These are phyloP conservation scores for Blastobotrys ciferrii DNA, from an alignment of 1,139 yeast genomes.

Conservation along the genomic window DNA sequence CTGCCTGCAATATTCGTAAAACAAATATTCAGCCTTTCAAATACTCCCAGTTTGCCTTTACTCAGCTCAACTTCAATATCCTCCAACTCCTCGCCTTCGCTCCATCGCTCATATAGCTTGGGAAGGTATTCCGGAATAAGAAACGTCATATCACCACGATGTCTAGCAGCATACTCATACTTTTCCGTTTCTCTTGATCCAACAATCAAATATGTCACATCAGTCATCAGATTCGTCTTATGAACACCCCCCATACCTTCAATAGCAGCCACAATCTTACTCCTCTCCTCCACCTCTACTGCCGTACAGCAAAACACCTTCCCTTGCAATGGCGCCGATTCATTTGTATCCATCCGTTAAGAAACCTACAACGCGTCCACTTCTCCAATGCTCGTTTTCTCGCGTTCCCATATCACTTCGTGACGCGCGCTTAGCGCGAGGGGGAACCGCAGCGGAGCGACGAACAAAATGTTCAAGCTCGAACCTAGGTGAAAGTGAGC, in stretches of 20 bases:
- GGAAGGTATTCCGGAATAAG: conserved; percentile 49
- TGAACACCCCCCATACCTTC: conserved; percentile 62
- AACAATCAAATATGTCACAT: conserved; percentile 64
- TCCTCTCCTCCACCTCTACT: conserved; percentile 26
- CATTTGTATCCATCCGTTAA: conserved; percentile 1
- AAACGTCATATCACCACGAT: conserved; percentile 59
- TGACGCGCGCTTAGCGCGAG: too few relatives aligned
- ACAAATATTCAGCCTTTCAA: conserved; percentile 50
- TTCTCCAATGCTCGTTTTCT: background rate
- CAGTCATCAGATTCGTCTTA: conserved; percentile 61
- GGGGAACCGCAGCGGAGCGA: too few relatives aligned
- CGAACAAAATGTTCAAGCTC: too few relatives aligned
- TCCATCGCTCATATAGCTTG: conserved; percentile 52
- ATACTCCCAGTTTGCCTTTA: conserved; percentile 42
- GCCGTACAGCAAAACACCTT: conserved; percentile 35
- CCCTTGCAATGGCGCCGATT: conserved; percentile 28
- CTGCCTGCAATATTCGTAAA: conserved; percentile 48
- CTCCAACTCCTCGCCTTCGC: conserved; percentile 46
- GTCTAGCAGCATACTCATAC: conserved; percentile 59
- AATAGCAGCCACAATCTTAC: conserved; percentile 36
- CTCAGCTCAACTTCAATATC: conserved; percentile 32
- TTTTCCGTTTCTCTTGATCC: conserved; percentile 68
- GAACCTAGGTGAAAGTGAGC: too few relatives aligned
- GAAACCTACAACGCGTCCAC: background rate
- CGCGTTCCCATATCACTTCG: background rate